phyloP scores from a whole-genome alignment of 768 basidiomycete species.

The Rhizopogon vinicolor region DNA sequence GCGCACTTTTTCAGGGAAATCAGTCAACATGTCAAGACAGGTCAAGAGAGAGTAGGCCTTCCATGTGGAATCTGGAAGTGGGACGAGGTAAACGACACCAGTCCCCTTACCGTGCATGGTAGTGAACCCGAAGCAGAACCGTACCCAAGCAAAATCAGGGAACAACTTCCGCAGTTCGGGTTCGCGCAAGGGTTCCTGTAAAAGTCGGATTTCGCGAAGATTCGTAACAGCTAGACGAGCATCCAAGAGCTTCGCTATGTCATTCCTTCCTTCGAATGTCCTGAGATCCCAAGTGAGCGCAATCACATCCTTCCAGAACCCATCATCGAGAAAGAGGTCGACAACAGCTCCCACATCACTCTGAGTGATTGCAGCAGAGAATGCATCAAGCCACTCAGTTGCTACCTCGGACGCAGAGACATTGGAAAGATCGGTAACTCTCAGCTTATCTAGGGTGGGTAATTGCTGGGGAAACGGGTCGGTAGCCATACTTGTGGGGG shows the following conservation, averaged over 20 bases:
- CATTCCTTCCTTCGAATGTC: slow-evolving; percentile 36
- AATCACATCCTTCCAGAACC: slow-evolving; percentile 49
- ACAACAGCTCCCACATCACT: slow-evolving; percentile 14
- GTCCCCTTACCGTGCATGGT: slow-evolving; percentile 43
- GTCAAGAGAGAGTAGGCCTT: slow-evolving; percentile 59
- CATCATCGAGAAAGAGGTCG: slow-evolving; percentile 24
- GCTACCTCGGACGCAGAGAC: slow-evolving; percentile 18
- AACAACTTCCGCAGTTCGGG: slow-evolving; percentile 35
- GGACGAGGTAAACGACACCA: slow-evolving; percentile 52
- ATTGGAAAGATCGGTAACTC: slow-evolving; percentile 16
- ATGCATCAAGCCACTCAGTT: slow-evolving; percentile 18
- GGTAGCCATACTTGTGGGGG: slow-evolving; percentile 7
- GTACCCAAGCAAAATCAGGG: slow-evolving; percentile 56
- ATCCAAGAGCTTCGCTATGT: slow-evolving; percentile 34
- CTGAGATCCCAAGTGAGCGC: slow-evolving; percentile 55
- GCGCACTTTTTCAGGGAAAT: slow-evolving; percentile 43
- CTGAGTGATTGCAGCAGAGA: slow-evolving; percentile 17
- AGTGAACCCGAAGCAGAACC: slow-evolving; percentile 51
- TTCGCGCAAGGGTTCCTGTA: slow-evolving; percentile 17
- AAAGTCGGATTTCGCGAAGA: slow-evolving; percentile 13
- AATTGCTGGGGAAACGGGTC: slow-evolving; percentile 22
- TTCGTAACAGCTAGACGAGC: slow-evolving; percentile 31
- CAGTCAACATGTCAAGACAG: slow-evolving; percentile 53
- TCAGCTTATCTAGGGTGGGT: slow-evolving; percentile 24
- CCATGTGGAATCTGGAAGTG: slow-evolving; percentile 41